phyloP scores from a whole-genome alignment of 2,329 filamentous ascomycete species.

The Xylariaceae sp. region DNA sequence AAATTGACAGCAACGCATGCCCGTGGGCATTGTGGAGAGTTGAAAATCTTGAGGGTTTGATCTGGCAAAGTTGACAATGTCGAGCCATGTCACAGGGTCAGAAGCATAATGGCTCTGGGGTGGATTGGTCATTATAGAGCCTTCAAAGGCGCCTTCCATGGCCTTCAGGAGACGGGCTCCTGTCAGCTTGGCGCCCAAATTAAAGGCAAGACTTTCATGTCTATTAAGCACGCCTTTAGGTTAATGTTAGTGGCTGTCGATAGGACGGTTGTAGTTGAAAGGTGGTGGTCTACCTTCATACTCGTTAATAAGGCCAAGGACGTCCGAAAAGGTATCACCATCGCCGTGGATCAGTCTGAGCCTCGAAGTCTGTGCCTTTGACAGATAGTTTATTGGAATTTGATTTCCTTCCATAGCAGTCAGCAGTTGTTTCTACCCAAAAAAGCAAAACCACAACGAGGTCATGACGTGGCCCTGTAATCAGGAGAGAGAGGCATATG shows the following conservation, averaged over 20 bases:
- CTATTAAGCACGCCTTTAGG: conserved; percentile 67
- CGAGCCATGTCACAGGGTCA: conserved; percentile 67
- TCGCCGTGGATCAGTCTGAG: conserved; percentile 52
- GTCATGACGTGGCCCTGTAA: conserved; percentile 1
- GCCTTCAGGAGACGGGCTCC: conserved; percentile 80
- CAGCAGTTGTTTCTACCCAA: no score
- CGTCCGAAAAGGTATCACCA: conserved; percentile 66
- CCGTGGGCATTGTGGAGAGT: conserved; percentile 64
- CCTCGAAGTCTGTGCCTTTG: conserved; percentile 40
- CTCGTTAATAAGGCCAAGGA: conserved; percentile 68
- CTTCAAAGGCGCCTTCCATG: conserved; percentile 82
- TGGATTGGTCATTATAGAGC: conserved; percentile 57
- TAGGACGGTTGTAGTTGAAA: not conserved
- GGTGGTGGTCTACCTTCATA: conserved; percentile 58
- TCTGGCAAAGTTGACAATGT: conserved; percentile 80
- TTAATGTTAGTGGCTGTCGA: conserved; percentile 9
- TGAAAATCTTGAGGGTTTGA: conserved; percentile 75
- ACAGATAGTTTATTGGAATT: conserved; percentile 51
- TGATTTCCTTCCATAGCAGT: conserved; percentile 29
- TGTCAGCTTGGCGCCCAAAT: conserved; percentile 76
- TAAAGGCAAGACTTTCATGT: conserved; percentile 82
- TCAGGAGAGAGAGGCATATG: conserved; percentile 1
- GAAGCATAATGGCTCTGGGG: conserved; percentile 56
- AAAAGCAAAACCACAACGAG: no score
- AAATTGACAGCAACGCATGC: conserved; percentile 73